A percentile compares a stretch with the other conserved stretches of the same genome.
Conservation (phyloP, 768 basidiomycete species). For the Lyophyllum atratum region DNA sequence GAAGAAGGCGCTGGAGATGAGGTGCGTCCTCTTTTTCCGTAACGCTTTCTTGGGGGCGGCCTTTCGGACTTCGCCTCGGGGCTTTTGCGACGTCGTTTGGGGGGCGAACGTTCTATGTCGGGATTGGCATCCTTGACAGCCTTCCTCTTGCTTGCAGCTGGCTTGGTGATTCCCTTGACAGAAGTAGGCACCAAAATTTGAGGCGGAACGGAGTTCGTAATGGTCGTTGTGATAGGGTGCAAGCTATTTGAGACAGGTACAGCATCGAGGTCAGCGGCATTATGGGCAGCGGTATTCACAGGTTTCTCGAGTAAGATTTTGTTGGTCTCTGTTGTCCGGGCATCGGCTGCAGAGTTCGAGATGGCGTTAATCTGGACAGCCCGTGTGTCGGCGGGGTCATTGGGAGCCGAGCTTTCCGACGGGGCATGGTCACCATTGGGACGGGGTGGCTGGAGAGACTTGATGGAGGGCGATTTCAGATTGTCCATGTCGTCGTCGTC, state of each 20-base stretch:
- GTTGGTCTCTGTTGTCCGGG: background rate
- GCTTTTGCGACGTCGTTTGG: constrained; percentile 8
- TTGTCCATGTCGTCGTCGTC: constrained; percentile 15
- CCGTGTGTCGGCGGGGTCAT: too few species aligned
- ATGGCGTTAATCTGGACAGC: background rate
- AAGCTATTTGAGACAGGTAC: background rate
- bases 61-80: background rate
- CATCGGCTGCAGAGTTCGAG: background rate
- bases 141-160: constrained; percentile 12
- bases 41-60: constrained; percentile 27
- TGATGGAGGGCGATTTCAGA: background rate
- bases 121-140: background rate
- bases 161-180: background rate
- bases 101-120: background rate
- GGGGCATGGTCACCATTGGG: background rate
- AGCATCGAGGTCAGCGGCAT: background rate
- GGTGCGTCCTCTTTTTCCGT: constrained; percentile 32
- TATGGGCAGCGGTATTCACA: background rate
- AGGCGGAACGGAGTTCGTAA: background rate
- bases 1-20: constrained; percentile 26
- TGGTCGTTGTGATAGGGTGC: background rate
- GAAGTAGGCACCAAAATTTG: background rate
- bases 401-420: background rate
- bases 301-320: background rate
- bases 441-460: background rate